A percentile compares a stretch with the other conserved stretches of the same genome.
These are phyloP conservation scores for Mycena leptocephala DNA, from an alignment of 768 basidiomycete species.

Conservation along the genomic window DNA sequence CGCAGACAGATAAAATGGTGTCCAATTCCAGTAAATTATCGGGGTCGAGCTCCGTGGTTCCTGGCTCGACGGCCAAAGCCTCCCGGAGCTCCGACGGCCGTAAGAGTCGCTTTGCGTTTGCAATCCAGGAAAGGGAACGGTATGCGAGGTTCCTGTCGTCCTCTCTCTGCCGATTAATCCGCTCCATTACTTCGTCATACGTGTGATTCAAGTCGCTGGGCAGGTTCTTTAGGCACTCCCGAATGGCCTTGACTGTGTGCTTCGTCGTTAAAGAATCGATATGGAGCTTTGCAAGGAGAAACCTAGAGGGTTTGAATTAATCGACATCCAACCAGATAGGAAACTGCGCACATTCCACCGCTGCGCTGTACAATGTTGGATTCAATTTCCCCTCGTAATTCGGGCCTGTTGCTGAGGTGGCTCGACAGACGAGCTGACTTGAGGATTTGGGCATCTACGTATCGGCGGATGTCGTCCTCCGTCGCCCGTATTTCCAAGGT, in stretches of 20 bases:
- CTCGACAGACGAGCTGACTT: neutral
- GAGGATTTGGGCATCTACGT: neutral
- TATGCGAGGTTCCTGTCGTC: neutral
- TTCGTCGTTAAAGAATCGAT: slow-evolving; percentile 2
- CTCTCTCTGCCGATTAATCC: neutral
- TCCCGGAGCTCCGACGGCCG: neutral
- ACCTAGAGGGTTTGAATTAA: neutral
- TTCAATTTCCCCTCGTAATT: slow-evolving; percentile 3
- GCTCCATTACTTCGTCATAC: slow-evolving; percentile 14
- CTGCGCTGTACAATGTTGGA: neutral
- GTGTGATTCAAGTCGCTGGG: neutral
- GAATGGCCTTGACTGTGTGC: neutral
- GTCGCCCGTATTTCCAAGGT: neutral
- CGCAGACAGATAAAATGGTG: slow-evolving; percentile 10
- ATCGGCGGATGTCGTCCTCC: slow-evolving; percentile 6
- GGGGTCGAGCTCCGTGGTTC: neutral
- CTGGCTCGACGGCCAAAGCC: neutral
- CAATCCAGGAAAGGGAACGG: neutral
- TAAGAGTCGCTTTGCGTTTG: neutral
- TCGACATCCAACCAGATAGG: neutral
- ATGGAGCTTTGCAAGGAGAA: slow-evolving; percentile 11
- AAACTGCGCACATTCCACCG: slow-evolving; percentile 3
- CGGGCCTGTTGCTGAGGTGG: neutral
- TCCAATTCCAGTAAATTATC: neutral
- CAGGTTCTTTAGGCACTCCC: neutral